These are phyloP conservation scores for Fraxinus sp. DNA, from an alignment of 305 asterid species.

Conservation along the genomic window DNA sequence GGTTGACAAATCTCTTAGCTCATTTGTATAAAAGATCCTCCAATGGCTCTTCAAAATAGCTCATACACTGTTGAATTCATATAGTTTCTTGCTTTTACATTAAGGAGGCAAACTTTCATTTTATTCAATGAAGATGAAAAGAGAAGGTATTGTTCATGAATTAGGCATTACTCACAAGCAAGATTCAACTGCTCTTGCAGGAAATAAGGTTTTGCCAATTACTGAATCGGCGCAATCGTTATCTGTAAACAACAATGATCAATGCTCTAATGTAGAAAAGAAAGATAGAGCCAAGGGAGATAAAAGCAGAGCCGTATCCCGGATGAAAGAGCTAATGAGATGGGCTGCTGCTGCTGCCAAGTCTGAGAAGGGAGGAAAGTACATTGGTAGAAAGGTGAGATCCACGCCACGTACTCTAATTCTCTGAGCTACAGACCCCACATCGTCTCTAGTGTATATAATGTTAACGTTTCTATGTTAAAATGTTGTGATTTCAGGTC, in stretches of 20 bases:
- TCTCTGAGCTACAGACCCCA: not conserved
- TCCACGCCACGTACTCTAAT: not conserved
- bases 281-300: constrained; percentile 27
- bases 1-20: constrained; percentile 23
- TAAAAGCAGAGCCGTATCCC: constrained; percentile 36
- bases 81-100: not conserved
- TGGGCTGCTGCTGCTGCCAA: constrained; percentile 52
- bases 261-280: constrained; percentile 10
- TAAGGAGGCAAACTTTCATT: not conserved
- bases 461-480: not conserved
- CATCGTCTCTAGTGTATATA: not conserved
- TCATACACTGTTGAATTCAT: not conserved
- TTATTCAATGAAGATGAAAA: constrained; percentile 37
- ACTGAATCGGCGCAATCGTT: constrained; percentile 18
- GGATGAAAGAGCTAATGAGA: constrained; percentile 49
- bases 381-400: constrained; percentile 35
- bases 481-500: constrained; percentile 24
- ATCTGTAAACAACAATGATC: constrained; percentile 20
- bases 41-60: constrained; percentile 32
- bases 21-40: constrained; percentile 31
- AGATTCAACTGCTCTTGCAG: constrained; percentile 16
- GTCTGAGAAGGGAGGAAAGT: constrained; percentile 41
- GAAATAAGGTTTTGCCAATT: constrained; percentile 42
- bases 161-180: constrained; percentile 26
- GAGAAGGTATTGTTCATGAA: constrained; percentile 26